Percentiles rank a stretch among this genome's conserved stretches.
Conservation (phyloP, 164 flowering plant genomes). For the Vitis riparia region DNA sequence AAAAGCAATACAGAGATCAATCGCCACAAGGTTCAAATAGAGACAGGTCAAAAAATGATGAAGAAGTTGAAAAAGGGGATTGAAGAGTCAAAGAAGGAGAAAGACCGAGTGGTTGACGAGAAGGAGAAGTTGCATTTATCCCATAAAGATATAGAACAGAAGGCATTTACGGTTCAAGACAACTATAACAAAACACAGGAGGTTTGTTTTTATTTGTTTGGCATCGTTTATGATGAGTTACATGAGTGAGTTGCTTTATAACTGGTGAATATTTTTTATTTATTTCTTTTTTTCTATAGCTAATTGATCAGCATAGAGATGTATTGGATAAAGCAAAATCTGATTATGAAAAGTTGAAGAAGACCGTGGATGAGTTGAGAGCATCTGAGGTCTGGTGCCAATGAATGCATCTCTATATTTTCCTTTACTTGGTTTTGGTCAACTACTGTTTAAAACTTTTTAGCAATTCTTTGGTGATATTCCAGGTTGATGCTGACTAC, state of each 20-base stretch:
- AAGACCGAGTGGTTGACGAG: constrained; percentile 57
- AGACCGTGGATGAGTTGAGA: constrained; percentile 60
- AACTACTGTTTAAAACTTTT: not conserved
- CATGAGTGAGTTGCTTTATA: not conserved
- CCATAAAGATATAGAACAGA: constrained; percentile 73
- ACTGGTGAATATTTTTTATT: not conserved
- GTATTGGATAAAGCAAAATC: constrained; percentile 71
- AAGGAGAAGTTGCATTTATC: constrained; percentile 52
- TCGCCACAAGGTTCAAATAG: constrained; percentile 83
- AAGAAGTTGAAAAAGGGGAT: constrained; percentile 80
- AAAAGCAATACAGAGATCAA: constrained; percentile 77
- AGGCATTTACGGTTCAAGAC: constrained; percentile 85
- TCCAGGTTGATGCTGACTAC: constrained; percentile 86
- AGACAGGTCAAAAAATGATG: constrained; percentile 70
- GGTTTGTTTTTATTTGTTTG: constrained; percentile 36
- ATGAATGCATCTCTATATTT: not conserved
- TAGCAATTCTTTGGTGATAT: constrained; percentile 2
- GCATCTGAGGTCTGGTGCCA: constrained; percentile 67
- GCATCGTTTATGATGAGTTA: not conserved
- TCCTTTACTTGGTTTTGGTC: not conserved
- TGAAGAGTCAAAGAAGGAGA: constrained; percentile 88
- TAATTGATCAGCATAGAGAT: constrained; percentile 73
- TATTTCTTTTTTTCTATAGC: constrained; percentile 31
- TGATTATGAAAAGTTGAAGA: constrained; percentile 70
- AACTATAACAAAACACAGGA: constrained; percentile 67